Conservation (phyloP, 2,329 filamentous ascomycete species). For the Cladorrhinum sp. region DNA sequence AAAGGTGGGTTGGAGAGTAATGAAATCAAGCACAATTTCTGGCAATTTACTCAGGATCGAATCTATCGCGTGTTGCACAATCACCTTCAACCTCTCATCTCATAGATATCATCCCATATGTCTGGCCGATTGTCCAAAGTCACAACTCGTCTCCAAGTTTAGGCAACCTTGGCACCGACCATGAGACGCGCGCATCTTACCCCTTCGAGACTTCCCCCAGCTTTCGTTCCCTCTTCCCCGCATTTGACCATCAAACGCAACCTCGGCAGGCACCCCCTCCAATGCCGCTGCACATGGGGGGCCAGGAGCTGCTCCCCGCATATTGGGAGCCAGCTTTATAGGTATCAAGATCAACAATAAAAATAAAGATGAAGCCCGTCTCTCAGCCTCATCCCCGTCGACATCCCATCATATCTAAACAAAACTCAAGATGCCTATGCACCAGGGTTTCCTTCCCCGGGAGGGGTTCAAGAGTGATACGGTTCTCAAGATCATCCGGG, state of each 20-base stretch:
- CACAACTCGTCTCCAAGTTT: neutral
- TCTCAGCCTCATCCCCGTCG: neutral
- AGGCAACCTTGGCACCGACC: neutral
- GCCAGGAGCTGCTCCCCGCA: neutral
- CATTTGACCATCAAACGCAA: slow-evolving; percentile 7
- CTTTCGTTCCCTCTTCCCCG: slow-evolving; percentile 16
- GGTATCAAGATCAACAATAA: neutral
- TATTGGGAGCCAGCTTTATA: neutral
- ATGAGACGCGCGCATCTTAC: slow-evolving; percentile 7
- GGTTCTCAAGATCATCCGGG: slow-evolving; percentile 53
- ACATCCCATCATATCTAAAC: neutral
- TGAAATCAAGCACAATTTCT: neutral
- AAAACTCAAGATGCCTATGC: slow-evolving; percentile 40
- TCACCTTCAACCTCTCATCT: too few species aligned
- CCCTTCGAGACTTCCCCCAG: slow-evolving; percentile 9
- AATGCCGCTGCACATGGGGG: neutral
- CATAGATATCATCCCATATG: neutral
- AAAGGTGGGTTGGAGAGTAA: too few species aligned
- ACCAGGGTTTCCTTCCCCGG: slow-evolving; percentile 51
- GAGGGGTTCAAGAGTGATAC: slow-evolving; percentile 61
- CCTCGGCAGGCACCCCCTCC: slow-evolving; percentile 5
- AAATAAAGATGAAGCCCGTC: neutral
- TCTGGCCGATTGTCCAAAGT: neutral
- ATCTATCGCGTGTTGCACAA: too few species aligned
- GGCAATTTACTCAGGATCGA: neutral